Evolutionary conservation across 768 basidiomycete species (phyloP), one percentile per base, ranked within the genome.

Genomic region (Ephemerocybe angulata): DNA sequence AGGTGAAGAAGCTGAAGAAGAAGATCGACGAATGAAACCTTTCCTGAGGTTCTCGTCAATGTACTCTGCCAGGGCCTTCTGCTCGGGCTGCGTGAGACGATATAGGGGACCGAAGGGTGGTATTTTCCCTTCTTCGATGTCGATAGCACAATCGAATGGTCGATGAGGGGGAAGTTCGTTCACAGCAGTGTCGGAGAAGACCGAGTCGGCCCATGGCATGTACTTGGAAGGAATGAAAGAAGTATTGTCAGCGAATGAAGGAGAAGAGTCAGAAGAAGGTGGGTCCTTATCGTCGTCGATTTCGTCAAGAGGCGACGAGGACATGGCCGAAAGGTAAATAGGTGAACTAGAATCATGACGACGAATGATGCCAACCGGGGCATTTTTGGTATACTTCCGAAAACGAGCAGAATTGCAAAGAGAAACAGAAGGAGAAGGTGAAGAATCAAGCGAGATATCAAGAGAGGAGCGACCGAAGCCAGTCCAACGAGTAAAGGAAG

Each of bases 1-100:
- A 2, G 69, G 70, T 1, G 73, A 60, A 2, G 62, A 65, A 2
- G 63, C 62, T 1, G 68, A 60, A 1, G 71, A 72, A 7, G 64
- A 66, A 0, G 69, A 73, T 13, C 57, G 57, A 0, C 65, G 60
- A 43, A 78, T 76, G 47, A 67, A 70, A 1, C 76, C 76, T 54
- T 67, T 65, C 25, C 21, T 35, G 35, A 51, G 50, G 44, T 77
- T 68, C 12, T 66, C 58, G 17, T 76, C 63, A 25, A 78, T 49
- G 54, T 69, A 79, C 2, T 65, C 64, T 3, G 46, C 31, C 40
- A 80, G 67, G 1, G 62, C 70, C n/a, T 64, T 47, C 3, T 60
- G 67, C 58, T 79, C 73, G 13, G 58, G 53, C 22, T 58, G 52
- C 19, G 63, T 54, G 1, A 77, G 50, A 5, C 40, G 24, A 31